A percentile compares a stretch with the other conserved stretches of the same genome.
phyloP scores from a whole-genome alignment of 2,329 filamentous ascomycete genomes.

The Pseudogymnoascus sp. region DNA sequence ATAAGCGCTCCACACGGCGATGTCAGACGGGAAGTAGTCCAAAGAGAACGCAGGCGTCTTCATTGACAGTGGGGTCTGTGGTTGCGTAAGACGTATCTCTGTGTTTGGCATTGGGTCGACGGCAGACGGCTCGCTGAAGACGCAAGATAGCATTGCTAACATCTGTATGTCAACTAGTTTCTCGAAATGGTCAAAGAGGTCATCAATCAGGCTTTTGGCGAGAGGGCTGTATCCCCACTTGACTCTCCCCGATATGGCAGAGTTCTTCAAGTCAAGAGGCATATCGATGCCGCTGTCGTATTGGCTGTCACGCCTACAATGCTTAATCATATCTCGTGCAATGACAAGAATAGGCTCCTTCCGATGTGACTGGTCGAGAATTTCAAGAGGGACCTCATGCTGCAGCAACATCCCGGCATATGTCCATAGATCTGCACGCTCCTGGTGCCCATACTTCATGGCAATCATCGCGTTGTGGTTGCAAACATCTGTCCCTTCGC shows the following conservation, averaged over 20 bases:
- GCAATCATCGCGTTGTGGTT: constrained; percentile 75
- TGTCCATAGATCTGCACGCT: constrained; percentile 76
- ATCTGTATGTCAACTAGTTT: constrained; percentile 57
- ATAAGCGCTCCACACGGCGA: constrained; percentile 44
- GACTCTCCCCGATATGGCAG: constrained; percentile 46
- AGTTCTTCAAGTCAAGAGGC: constrained; percentile 31
- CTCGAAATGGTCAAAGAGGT: constrained; percentile 58
- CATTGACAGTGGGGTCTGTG: constrained; percentile 55
- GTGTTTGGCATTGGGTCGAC: constrained; percentile 49
- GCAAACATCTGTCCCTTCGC: constrained; percentile 73
- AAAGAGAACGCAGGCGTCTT: constrained; percentile 60
- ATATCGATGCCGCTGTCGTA: constrained; percentile 42
- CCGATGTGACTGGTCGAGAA: constrained; percentile 46
- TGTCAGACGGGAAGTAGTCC: constrained; percentile 56
- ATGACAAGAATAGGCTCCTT: constrained; percentile 54
- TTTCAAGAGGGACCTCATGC: constrained; percentile 64
- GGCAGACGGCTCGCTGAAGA: constrained; percentile 53
- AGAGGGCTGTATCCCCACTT: constrained; percentile 62
- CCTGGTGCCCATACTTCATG: constrained; percentile 57
- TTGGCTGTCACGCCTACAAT: constrained; percentile 31
- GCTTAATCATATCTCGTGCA: constrained; percentile 50
- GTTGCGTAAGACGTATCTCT: constrained; percentile 47
- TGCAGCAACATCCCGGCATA: constrained; percentile 70
- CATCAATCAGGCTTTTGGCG: constrained; percentile 50
- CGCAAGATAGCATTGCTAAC: constrained; percentile 63